These are phyloP conservation scores for Grigorovia jiainica DNA, from an alignment of 805 yeast species.

Conservation along the genomic window DNA sequence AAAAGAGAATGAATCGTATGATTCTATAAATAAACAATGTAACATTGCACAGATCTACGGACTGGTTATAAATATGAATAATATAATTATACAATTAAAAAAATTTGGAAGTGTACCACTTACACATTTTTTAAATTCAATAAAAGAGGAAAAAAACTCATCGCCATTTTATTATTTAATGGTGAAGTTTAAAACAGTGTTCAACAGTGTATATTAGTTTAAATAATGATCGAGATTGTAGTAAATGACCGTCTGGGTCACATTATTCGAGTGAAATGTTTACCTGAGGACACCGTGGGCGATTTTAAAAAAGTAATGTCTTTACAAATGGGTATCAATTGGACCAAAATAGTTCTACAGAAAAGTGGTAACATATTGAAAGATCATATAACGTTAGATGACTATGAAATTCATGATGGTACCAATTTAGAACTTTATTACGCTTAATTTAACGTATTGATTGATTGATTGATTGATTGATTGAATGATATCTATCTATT, in stretches of 20 bases:
- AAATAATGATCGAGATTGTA: conserved; percentile 55
- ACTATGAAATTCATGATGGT: conserved; percentile 88
- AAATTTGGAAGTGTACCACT: no score
- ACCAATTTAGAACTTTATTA: conserved; percentile 79
- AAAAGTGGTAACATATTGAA: conserved; percentile 80
- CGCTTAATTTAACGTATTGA: conserved; percentile 27
- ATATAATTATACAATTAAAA: no score
- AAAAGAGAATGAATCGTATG: conserved; percentile 91
- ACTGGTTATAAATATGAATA: no score
- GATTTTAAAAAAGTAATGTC: conserved; percentile 82
- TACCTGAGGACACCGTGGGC: conserved; percentile 76
- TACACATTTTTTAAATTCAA: no score
- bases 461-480: neutral
- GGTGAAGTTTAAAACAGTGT: neutral
- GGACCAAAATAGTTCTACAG: conserved; percentile 56
- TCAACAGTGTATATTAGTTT: no score
- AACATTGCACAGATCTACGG: no score
- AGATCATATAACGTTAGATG: conserved; percentile 87
- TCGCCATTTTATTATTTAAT: neutral
- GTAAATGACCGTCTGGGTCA: conserved; percentile 80
- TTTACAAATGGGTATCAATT: conserved; percentile 67
- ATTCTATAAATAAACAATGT: conserved; percentile 48
- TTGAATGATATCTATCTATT: neutral
- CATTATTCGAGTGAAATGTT: conserved; percentile 79
- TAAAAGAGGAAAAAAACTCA: neutral